Base-by-base conservation (phyloP, 164 flowering plant species). In the Stephania yunnanensis region DNA sequence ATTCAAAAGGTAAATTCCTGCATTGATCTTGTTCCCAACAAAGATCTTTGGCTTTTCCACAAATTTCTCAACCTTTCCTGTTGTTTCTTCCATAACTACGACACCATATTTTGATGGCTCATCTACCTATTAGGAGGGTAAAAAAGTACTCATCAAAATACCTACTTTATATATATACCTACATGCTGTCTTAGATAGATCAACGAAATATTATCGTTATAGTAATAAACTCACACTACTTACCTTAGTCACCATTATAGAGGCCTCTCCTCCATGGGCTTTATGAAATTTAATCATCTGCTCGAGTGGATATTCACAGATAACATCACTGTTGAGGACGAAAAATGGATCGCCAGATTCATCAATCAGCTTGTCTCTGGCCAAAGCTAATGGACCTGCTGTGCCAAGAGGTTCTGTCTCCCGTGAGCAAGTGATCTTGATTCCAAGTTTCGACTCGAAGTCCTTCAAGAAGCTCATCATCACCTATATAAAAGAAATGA, bases 171-270 rank as follows among this genome's bases (percentile, higher is more conserved):
- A 25, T 25, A 25, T 25, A 25, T 10, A 15, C 55, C 55, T 50
- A 50, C 36, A 5, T 58, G 7, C 65, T 36, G 15, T 46, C 45
- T 6, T 1, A 45, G 22, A 36, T 30, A 53, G 44, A 36, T n/a
- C 4, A 44, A 53, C 53, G 30, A 19, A 12, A 55, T 74, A 6
- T 6, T 31, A 52, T 31, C 12, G 30, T 45, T 17, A 61, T 52
- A 46, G 19, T 13, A 15, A 6, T 36, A 19, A n/a, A 42, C 42
- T 74, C 10, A 77, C 71, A 25, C 25, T 25, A 25, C 46, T 83
- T 87, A 92, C 99, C 94, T 96, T 93, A 79, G 99, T 96, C 4
- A 96, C 99, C 99, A 96, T 91, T 17, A 93, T 90, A 78, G 99
- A 94, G 71, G 97, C 98, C 76, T 94, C 98, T 71, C 94, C 97